Base-by-base conservation (phyloP, 2,329 filamentous ascomycete genomes). In the Volutella citrinella region DNA sequence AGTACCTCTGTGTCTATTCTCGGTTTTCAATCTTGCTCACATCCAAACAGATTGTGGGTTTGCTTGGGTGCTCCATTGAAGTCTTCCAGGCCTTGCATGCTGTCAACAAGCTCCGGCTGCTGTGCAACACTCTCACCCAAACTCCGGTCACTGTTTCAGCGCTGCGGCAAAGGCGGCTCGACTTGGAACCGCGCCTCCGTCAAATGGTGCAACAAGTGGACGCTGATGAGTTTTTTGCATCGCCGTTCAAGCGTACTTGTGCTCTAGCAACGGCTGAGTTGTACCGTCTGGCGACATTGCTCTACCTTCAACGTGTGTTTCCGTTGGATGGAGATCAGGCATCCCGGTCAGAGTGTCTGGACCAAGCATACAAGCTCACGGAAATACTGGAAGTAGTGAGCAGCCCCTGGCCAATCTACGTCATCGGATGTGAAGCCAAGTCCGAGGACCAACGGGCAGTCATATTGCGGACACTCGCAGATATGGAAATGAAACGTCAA, bases 381-480 rank as follows among this genome's bases (percentile, higher is more conserved):
- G 48, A 46, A 19, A 50, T 45, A 15, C 50, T 69, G 20, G 52
- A 60, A 7, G 52, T 64, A 23, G 68, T 61, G 42, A 68, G 64
- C 9, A 68, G 64, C 41, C 66, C 65, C 5, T 70, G 66, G 66
- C 65, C 66, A 10, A 45, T 70, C 5, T 70, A 70, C 33, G 60
- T 70, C 15, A 47, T 68, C 10, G 66, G 64, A 1, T 69, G 65
- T 39, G 65, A 67, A 45, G 59, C 60, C n/a, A 55, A 57, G 23
- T 55, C 50, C 10, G 66, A 70, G 26, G 49, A 58, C n/a, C 64
- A 68, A 35, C 53, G 65, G 21, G 62, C 69, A 25, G 44, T 46
- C 29, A 55, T 69, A n/a, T 51, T 70, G 7, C 17, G 11, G 12
- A 27, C 14, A 2, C 19, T 40, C 13, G 29, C 36, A 16, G 8